A percentile compares a stretch with the other conserved stretches of the same genome.
Conservation (phyloP, 495 filamentous ascomycete genomes). For the Neurospora sp. region DNA sequence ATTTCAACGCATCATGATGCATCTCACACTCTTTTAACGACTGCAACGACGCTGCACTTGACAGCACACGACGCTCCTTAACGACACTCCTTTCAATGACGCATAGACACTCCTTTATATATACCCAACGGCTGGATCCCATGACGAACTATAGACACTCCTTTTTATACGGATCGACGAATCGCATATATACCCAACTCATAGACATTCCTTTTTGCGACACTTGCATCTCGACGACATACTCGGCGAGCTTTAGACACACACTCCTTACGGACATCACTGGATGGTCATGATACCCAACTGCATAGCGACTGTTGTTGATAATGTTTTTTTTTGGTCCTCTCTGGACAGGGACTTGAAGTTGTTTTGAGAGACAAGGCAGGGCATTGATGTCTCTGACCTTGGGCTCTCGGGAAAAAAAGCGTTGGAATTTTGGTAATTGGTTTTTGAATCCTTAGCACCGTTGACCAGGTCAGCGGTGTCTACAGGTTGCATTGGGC, state of each 20-base stretch:
- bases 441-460: neutral
- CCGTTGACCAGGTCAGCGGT: neutral
- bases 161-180: conserved; percentile 26
- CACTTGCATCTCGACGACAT: conserved; percentile 1
- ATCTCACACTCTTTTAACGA: conserved; percentile 27
- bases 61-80: neutral
- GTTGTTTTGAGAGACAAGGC: neutral
- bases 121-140: conserved; percentile 28
- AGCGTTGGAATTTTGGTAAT: neutral
- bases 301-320: conserved; percentile 44
- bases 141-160: conserved; percentile 31
- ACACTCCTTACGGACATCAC: conserved; percentile 24
- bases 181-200: conserved; percentile 25
- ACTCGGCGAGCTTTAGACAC: conserved; percentile 13
- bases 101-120: conserved; percentile 33
- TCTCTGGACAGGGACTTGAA: neutral
- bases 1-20: conserved; percentile 21
- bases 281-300: conserved; percentile 35
- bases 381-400: neutral
- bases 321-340: conserved; percentile 5
- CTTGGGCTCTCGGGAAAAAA: neutral
- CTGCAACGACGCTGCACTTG: conserved; percentile 27
- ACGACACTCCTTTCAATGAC: conserved; percentile 7
- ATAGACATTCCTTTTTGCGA: conserved; percentile 38
- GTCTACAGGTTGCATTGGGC: conserved; percentile 10